Percentiles rank a stretch among this genome's conserved stretches.
Conservation (phyloP, 768 basidiomycete species). For the Leccinum subtestaceum region DNA sequence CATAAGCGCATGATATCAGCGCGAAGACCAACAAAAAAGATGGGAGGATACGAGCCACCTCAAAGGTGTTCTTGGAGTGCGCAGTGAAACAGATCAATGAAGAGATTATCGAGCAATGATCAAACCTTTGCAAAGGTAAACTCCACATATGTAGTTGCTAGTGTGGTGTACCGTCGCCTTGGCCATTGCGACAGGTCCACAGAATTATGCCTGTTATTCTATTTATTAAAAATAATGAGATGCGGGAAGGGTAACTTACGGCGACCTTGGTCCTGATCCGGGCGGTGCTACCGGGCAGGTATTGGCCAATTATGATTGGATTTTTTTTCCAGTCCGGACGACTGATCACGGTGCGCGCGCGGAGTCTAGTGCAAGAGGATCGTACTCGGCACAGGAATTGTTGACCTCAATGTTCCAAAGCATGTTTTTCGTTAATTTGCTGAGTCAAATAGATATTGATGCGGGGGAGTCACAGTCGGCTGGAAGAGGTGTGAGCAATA, state of each 20-base stretch:
- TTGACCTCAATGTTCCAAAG: conserved; percentile 91
- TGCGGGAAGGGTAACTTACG: conserved; percentile 8
- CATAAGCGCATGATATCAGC: neutral
- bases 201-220: conserved; percentile 69
- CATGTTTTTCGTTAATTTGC: conserved; percentile 79
- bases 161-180: conserved; percentile 63
- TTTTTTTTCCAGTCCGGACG: conserved; percentile 80
- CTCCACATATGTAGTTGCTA: conserved; percentile 47
- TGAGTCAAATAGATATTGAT: conserved; percentile 91
- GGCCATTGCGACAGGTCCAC: conserved; percentile 75
- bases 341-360: conserved; percentile 87
- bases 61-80: conserved; percentile 17
- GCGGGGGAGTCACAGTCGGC: conserved; percentile 56
- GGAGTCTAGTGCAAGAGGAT: conserved; percentile 81
- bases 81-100: neutral
- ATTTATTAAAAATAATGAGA: neutral
- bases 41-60: neutral
- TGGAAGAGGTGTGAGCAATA: conserved; percentile 29
- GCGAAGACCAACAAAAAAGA: neutral
- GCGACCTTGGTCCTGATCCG: conserved; percentile 59
- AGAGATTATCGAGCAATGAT: conserved; percentile 14
- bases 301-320: conserved; percentile 25
- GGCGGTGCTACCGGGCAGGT: conserved; percentile 73
- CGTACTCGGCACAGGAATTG: conserved; percentile 80
- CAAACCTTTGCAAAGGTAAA: conserved; percentile 84